These are phyloP conservation scores for Neurospora africana DNA, from an alignment of 495 filamentous ascomycete species.

Conservation along the genomic window DNA sequence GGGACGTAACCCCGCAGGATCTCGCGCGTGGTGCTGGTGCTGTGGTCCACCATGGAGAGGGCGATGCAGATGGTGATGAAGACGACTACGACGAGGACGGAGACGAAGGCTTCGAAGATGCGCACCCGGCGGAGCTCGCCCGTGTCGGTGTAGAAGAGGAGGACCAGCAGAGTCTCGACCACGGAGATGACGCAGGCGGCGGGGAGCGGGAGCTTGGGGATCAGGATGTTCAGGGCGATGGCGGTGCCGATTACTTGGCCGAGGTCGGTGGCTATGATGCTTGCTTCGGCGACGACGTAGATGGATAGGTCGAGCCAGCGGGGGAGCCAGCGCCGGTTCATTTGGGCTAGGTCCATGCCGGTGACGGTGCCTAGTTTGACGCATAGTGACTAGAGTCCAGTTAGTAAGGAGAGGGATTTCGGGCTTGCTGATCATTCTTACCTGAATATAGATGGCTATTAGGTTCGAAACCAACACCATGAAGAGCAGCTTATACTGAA, in stretches of 20 bases:
- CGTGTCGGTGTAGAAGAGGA: slow-evolving; percentile 10
- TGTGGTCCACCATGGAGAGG: slow-evolving; percentile 7
- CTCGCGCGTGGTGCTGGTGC: neutral
- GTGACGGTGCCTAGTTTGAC: slow-evolving; percentile 24
- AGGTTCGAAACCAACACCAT: slow-evolving; percentile 23
- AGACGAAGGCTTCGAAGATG: slow-evolving; percentile 13
- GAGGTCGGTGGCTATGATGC: slow-evolving; percentile 22
- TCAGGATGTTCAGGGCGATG: slow-evolving; percentile 13
- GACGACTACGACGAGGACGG: slow-evolving; percentile 5
- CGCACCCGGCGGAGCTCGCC: slow-evolving; percentile 11
- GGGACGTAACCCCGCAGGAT: slow-evolving; percentile 11
- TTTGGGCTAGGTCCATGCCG: slow-evolving; percentile 19
- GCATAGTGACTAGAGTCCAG: slow-evolving; percentile 9
- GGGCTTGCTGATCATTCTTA: neutral
- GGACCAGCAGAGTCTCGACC: slow-evolving; percentile 8
- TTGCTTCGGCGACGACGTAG: slow-evolving; percentile 19
- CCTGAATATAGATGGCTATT: slow-evolving; percentile 23
- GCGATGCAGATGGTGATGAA: slow-evolving; percentile 12
- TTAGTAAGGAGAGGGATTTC: neutral
- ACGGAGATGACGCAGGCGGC: slow-evolving; percentile 12
- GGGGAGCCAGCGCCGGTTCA: slow-evolving; percentile 18
- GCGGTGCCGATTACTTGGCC: slow-evolving; percentile 15
- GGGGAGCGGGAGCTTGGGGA: slow-evolving; percentile 9
- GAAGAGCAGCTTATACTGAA: slow-evolving; percentile 22
- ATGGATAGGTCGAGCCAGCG: slow-evolving; percentile 21